phyloP scores from a whole-genome alignment of 164 flowering plant genomes.

The Saururus chinensis region DNA sequence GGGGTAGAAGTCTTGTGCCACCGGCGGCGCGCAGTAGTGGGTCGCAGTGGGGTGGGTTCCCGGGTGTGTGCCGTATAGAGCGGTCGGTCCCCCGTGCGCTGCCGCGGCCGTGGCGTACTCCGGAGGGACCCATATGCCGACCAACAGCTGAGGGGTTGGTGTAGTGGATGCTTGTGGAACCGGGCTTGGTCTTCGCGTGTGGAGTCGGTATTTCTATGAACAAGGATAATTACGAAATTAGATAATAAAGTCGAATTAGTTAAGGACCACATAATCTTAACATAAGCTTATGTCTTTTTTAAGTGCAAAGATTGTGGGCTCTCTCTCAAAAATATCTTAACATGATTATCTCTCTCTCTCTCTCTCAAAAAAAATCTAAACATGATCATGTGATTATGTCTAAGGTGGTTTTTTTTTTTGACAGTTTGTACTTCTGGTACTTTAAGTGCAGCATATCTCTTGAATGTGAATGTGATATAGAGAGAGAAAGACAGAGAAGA shows the following conservation, averaged over 20 bases:
- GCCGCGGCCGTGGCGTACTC: conserved; percentile 67
- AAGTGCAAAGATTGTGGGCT: too few species aligned
- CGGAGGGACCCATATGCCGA: conserved; percentile 95
- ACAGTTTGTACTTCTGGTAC: too few species aligned
- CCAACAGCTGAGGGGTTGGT: conserved; percentile 70
- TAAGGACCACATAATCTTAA: too few species aligned
- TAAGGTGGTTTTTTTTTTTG: too few species aligned
- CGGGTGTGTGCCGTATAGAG: conserved; percentile 53
- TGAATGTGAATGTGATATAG: conserved; percentile 4
- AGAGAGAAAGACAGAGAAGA: conserved; percentile 14
- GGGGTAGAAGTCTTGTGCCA: conserved; percentile 47
- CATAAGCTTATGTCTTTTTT: too few species aligned
- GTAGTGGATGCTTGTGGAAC: conserved; percentile 56
- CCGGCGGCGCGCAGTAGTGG: conserved; percentile 35
- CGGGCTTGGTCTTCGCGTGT: conserved; percentile 87
- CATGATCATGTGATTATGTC: too few species aligned
- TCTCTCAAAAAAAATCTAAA: too few species aligned
- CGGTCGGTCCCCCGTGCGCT: conserved; percentile 28
- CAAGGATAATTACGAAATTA: background rate
- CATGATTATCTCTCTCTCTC: too few species aligned
- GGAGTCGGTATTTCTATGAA: conserved; percentile 88
- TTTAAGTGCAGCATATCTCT: background rate
- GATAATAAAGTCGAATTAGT: background rate
- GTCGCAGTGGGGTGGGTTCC: conserved; percentile 31
- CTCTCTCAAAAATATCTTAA: background rate